These are phyloP conservation scores for Mallotus repandus DNA, from an alignment of 441 rosid species.

Conservation along the genomic window DNA sequence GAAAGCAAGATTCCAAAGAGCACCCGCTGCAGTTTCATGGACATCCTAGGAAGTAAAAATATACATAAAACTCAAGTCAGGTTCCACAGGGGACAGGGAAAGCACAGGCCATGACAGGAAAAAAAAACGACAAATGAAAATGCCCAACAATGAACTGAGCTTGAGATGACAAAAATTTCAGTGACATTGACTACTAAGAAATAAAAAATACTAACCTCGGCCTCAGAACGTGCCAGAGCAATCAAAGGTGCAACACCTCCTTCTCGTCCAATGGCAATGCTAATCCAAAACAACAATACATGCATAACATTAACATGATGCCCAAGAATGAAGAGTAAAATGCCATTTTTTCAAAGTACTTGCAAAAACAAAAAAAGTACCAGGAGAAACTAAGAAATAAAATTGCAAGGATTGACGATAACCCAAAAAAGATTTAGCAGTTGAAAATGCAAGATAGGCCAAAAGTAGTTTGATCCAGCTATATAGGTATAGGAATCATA, in stretches of 20 bases:
- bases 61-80: conserved; percentile 9
- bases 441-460: neutral
- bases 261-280: conserved; percentile 95
- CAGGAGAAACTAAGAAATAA: neutral
- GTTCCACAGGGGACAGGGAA: conserved; percentile 1
- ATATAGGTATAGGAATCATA: neutral
- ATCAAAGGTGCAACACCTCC: conserved; percentile 96
- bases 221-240: conserved; percentile 77
- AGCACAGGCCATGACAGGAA: neutral
- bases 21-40: conserved; percentile 98
- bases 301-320: conserved; percentile 14
- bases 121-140: neutral
- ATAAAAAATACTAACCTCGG: conserved; percentile 59
- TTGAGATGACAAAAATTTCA: neutral
- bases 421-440: neutral
- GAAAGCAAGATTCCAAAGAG: conserved; percentile 98
- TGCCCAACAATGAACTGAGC: neutral
- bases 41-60: conserved; percentile 63
- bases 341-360: neutral
- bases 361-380: neutral
- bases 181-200: neutral
- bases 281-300: conserved; percentile 29
- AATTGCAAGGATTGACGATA: conserved; percentile 1
- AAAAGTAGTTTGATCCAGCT: neutral
- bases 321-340: conserved; percentile 6